Conservation (phyloP, 345 rosid species). For the Salix caprea region DNA sequence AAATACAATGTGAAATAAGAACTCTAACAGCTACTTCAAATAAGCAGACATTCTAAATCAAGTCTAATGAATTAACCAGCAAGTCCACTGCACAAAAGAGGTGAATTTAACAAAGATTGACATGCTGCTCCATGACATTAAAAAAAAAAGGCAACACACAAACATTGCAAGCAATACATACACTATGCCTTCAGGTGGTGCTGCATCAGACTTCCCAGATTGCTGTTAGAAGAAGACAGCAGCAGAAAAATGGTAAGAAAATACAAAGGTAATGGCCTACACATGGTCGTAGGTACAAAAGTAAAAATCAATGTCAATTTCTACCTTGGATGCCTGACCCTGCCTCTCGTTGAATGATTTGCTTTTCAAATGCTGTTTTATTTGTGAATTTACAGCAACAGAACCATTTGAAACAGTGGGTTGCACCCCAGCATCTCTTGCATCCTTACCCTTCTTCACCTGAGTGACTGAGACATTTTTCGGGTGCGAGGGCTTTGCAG, state of each 20-base stretch:
- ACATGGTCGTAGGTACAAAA: background rate
- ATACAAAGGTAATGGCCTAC: background rate
- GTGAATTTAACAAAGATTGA: background rate
- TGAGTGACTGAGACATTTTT: constrained; percentile 42
- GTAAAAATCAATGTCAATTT: constrained; percentile 5
- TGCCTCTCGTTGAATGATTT: constrained; percentile 50
- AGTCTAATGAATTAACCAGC: background rate
- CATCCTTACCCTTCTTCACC: constrained; percentile 45
- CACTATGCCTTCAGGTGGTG: constrained; percentile 43
- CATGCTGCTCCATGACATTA: background rate
- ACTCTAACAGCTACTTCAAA: background rate
- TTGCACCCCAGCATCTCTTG: constrained; percentile 30
- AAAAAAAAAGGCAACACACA: background rate
- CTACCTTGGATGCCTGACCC: constrained; percentile 44
- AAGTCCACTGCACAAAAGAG: no score
- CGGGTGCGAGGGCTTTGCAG: constrained; percentile 40
- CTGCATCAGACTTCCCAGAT: constrained; percentile 49
- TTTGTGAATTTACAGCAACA: constrained; percentile 30
- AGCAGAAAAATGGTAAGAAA: constrained; percentile 31
- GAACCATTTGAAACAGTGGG: constrained; percentile 52
- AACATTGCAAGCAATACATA: constrained; percentile 37
- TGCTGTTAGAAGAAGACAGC: constrained; percentile 37
- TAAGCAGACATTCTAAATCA: background rate
- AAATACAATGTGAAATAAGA: background rate
- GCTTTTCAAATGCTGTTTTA: constrained; percentile 48